phyloP scores from a whole-genome alignment of 2,329 filamentous ascomycete genomes.

The Stenocarpella maydis region DNA sequence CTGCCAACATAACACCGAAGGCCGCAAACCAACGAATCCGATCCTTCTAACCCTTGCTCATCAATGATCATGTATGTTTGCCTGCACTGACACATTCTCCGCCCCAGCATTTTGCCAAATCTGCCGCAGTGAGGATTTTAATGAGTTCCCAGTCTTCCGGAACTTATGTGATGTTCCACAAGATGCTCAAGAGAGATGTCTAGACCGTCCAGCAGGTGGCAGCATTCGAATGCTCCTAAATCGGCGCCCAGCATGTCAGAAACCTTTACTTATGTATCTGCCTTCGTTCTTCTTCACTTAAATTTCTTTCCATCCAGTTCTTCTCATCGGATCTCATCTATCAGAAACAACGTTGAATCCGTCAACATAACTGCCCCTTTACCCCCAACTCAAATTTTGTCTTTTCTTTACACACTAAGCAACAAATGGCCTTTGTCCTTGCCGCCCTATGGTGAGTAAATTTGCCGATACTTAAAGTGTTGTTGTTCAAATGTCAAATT shows the following conservation, averaged over 20 bases:
- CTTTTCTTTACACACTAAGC: neutral
- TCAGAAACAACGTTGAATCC: too few species aligned
- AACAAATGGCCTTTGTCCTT: constrained; percentile 5
- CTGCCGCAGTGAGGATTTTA: neutral
- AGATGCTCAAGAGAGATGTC: neutral
- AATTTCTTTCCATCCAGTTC: too few species aligned
- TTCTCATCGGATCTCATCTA: too few species aligned
- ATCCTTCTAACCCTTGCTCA: neutral
- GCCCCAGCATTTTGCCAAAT: neutral
- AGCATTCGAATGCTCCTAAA: neutral
- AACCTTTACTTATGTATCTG: too few species aligned
- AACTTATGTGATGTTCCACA: neutral
- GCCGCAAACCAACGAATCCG: neutral
- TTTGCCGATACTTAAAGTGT: too few species aligned
- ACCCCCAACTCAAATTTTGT: neutral
- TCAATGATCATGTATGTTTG: neutral
- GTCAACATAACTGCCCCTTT: too few species aligned
- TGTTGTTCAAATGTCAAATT: too few species aligned
- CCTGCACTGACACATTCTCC: neutral
- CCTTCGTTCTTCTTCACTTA: too few species aligned
- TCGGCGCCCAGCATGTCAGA: neutral
- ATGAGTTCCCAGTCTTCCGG: neutral
- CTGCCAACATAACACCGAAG: neutral
- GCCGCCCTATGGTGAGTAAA: neutral
- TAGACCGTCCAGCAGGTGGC: neutral